Evolutionary conservation across 2,329 filamentous ascomycete species (phyloP), one percentile per base, ranked within the genome.

Genomic region (Colletotrichum lindemuthianum): DNA sequence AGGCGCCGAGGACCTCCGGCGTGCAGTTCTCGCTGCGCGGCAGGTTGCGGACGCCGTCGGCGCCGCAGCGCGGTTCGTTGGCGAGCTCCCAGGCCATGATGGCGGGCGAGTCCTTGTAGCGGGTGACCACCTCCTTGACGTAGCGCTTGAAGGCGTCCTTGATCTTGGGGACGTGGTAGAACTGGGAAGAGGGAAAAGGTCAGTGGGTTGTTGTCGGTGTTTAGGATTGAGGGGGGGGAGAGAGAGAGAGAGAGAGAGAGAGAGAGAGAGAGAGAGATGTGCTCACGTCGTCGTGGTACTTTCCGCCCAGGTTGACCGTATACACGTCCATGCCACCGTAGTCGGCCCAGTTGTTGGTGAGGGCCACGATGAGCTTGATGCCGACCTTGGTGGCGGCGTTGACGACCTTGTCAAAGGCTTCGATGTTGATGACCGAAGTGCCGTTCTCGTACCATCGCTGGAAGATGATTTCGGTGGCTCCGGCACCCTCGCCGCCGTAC

Each of bases 61-160:
- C 82, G 24, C 80, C 81, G 71, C 82, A 84, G 63, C 81, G 80
- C 16, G 81, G 80, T 65, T 91, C 89, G 68, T 91, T 91, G 60
- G 81, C 85, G 10, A 85, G 74, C 67, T 85, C 81, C 83, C 83
- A 85, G 1, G 82, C 81, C 70, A 85, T 82, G 53, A 85, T 79
- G 54, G 79, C 79, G 2, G 77, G 69, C 1, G 81, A 82, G 55
- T 75, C 70, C 59, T 76, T 75, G 72, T 84, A 85, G 16, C 82
- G 77, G 15, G 71, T 83, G 2, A 91, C 82, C 7, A 91, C 81
- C 0, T 79, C 77, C 52, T 83, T 78, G 70, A 91, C 82, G 72
- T 91, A 92, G 51, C 78, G 80, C 69, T 86, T 85, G 71, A 78
- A 86, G 0, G 81, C 82, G 3, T 78, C 73, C 69, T 84, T 85